Conservation (phyloP, 805 yeast species). For the Hermanozyma aechmeae region DNA sequence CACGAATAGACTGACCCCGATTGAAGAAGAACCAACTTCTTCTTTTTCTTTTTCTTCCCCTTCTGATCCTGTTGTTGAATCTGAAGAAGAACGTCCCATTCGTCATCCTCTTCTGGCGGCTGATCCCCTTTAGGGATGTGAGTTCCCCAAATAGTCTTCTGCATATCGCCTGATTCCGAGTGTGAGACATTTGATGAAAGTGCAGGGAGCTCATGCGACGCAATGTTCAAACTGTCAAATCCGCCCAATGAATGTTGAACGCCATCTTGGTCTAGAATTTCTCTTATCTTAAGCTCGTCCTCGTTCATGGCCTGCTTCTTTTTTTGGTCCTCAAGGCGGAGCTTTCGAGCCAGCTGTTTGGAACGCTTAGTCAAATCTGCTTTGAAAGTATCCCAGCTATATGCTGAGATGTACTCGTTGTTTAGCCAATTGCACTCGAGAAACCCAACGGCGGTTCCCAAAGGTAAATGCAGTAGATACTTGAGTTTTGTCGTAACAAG, state of each 20-base stretch:
- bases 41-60: slow-evolving; percentile 41
- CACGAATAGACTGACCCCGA: slow-evolving; percentile 7
- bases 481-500: slow-evolving; percentile 53
- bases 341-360: slow-evolving; percentile 37
- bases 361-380: slow-evolving; percentile 52
- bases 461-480: slow-evolving; percentile 72
- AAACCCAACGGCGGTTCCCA: slow-evolving; percentile 76
- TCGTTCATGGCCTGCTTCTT: slow-evolving; percentile 45
- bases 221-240: slow-evolving; percentile 26
- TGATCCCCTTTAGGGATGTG: slow-evolving; percentile 35
- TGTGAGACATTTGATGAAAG: slow-evolving; percentile 9
- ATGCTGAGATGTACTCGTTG: slow-evolving; percentile 21
- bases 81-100: slow-evolving; percentile 38
- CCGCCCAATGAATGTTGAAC: slow-evolving; percentile 11
- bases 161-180: slow-evolving; percentile 5
- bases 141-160: slow-evolving; percentile 75
- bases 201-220: slow-evolving; percentile 29
- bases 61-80: slow-evolving; percentile 41
- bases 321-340: slow-evolving; percentile 53
- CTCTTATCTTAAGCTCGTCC: slow-evolving; percentile 47
- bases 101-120: slow-evolving; percentile 17
- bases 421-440: slow-evolving; percentile 76
- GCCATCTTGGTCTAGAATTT: slow-evolving; percentile 55
- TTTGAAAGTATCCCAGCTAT: slow-evolving; percentile 36
- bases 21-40: slow-evolving; percentile 31